Conservation (phyloP, 1,284 basidiomycete genomes). For the Moesziomyces sp. region DNA sequence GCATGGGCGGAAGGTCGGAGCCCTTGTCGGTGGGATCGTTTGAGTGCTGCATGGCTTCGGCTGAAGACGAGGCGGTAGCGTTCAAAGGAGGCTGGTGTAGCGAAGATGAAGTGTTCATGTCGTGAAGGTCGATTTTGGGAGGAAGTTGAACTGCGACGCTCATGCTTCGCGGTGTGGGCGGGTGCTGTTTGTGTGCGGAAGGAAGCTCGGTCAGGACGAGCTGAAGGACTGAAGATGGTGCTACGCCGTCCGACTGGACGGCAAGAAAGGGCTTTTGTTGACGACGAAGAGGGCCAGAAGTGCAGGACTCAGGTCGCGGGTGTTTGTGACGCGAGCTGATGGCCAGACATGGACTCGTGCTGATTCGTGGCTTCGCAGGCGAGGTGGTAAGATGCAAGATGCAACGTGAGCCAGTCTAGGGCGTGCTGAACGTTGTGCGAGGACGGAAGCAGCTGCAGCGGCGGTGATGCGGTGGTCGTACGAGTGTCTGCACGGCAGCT, state of each 20-base stretch:
- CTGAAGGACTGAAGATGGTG: neutral
- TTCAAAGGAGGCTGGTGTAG: conserved; percentile 11
- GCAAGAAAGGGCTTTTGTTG: neutral
- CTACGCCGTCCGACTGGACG: neutral
- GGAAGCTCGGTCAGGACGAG: neutral
- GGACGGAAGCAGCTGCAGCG: neutral
- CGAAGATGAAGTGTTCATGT: conserved; percentile 22
- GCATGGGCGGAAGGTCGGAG: conserved; percentile 60
- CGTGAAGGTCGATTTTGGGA: conserved; percentile 21
- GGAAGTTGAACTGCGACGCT: conserved; percentile 47
- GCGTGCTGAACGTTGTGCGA: no score
- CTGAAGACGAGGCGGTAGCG: conserved; percentile 8
- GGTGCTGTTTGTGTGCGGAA: neutral
- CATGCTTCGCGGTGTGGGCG: conserved; percentile 23
- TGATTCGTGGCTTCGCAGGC: neutral
- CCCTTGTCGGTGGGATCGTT: conserved; percentile 15
- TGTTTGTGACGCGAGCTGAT: neutral
- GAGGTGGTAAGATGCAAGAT: neutral
- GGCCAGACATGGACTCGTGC: neutral
- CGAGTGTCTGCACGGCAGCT: neutral
- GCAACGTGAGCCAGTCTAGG: no score
- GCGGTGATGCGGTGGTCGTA: no score
- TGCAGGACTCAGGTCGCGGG: neutral
- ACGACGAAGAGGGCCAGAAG: neutral
- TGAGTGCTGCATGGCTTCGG: conserved; percentile 18